phyloP scores from a whole-genome alignment of 805 yeast species.

The Babjeviella inositovora region DNA sequence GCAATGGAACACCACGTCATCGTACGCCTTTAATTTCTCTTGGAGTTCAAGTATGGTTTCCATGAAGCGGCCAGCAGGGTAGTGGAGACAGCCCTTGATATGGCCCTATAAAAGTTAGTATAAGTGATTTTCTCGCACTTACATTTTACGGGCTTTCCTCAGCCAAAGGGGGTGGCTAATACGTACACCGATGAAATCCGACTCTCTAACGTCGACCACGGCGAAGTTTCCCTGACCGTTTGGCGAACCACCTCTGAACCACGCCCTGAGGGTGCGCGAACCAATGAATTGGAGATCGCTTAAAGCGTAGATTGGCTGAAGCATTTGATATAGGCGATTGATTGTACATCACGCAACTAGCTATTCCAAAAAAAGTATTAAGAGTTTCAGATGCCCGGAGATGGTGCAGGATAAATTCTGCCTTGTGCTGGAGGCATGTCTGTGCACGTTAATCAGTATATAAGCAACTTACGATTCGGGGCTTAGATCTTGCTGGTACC shows the following conservation, averaged over 20 bases:
- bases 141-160: no score
- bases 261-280: slow-evolving; percentile 22
- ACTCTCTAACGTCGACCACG: slow-evolving; percentile 76
- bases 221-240: slow-evolving; percentile 22
- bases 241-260: slow-evolving; percentile 24
- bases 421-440: no score
- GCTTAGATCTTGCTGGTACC: no score
- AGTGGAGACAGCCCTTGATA: slow-evolving; percentile 34
- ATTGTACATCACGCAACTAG: no score
- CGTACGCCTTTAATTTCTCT: slow-evolving; percentile 14
- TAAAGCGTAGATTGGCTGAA: no score
- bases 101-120: slow-evolving; percentile 28
- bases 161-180: slow-evolving; percentile 9
- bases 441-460: no score
- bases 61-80: slow-evolving; percentile 31
- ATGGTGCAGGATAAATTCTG: no score
- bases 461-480: no score
- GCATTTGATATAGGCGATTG: no score
- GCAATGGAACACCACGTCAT: slow-evolving; percentile 75
- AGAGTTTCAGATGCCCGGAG: no score
- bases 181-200: slow-evolving; percentile 58
- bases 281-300: slow-evolving; percentile 30
- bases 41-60: slow-evolving; percentile 19
- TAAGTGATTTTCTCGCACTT: slow-evolving; percentile 9
- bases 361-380: no score